Conservation (phyloP, 495 filamentous ascomycete genomes). For the Cudoniella acicularis region DNA sequence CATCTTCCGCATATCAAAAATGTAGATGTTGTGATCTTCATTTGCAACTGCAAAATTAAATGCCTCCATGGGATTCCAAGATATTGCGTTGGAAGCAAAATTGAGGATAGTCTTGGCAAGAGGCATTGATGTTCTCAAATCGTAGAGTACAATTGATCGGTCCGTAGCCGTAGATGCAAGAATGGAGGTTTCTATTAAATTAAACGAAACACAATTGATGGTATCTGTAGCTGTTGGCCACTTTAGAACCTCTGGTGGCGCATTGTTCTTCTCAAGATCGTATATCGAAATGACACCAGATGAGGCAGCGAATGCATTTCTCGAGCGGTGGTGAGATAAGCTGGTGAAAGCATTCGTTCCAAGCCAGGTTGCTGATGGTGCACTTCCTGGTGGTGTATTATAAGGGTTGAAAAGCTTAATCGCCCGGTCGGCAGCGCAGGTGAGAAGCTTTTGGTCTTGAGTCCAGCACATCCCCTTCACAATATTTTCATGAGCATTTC, state of each 20-base stretch:
- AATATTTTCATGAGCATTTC: constrained; percentile 67
- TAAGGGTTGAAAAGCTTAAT: constrained; percentile 93
- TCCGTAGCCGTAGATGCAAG: constrained; percentile 80
- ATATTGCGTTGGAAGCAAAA: constrained; percentile 77
- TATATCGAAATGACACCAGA: constrained; percentile 82
- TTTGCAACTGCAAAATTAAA: constrained; percentile 85
- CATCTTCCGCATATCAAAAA: constrained; percentile 87
- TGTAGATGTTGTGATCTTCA: constrained; percentile 56
- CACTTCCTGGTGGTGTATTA: constrained; percentile 55
- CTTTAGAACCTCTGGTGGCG: constrained; percentile 72
- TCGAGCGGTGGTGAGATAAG: constrained; percentile 72
- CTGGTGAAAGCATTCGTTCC: constrained; percentile 80
- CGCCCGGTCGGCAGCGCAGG: constrained; percentile 80
- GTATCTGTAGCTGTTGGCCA: constrained; percentile 90
- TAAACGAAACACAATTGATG: constrained; percentile 87
- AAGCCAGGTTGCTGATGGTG: constrained; percentile 76
- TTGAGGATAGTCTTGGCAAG: constrained; percentile 74
- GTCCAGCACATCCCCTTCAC: constrained; percentile 92
- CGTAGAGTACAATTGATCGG: constrained; percentile 80
- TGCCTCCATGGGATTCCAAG: constrained; percentile 95
- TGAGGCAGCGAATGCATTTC: constrained; percentile 72
- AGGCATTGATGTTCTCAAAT: constrained; percentile 82
- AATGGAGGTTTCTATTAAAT: constrained; percentile 89
- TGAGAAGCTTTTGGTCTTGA: constrained; percentile 76
- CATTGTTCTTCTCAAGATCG: constrained; percentile 71